Percentiles rank a stretch among this genome's conserved stretches.
Evolutionary conservation across 2,329 filamentous ascomycete genomes (phyloP).

Genomic region (Apiospora aurea): DNA sequence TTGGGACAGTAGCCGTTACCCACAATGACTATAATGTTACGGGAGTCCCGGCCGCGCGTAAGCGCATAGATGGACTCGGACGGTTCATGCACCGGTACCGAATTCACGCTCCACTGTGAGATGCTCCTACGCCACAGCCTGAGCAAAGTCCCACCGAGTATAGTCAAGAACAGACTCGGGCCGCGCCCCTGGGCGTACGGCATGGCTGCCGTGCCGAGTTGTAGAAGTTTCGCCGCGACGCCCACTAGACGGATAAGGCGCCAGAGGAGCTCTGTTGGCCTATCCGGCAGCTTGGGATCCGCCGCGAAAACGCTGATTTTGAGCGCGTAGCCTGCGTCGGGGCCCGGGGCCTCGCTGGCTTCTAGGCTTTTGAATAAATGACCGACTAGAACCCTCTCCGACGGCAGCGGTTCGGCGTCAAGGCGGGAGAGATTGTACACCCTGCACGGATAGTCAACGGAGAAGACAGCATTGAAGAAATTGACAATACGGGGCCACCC

Average conservation of each 20-base stretch:
- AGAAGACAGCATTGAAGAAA: neutral
- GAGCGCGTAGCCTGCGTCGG: neutral
- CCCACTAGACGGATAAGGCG: too few species aligned
- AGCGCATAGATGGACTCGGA: neutral
- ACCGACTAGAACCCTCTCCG: neutral
- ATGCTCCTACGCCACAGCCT: neutral
- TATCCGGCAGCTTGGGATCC: too few species aligned
- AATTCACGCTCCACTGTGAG: neutral
- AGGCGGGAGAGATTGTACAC: neutral
- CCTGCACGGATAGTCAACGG: neutral
- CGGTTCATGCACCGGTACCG: neutral
- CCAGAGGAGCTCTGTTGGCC: too few species aligned
- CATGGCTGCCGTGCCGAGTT: neutral
- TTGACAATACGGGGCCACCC: neutral
- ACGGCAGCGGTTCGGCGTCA: neutral
- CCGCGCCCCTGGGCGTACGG: neutral
- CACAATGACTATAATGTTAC: neutral
- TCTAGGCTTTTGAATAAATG: neutral
- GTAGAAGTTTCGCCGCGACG: too few species aligned
- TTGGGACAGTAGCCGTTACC: neutral
- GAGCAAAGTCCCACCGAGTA: neutral
- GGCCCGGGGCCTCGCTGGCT: neutral
- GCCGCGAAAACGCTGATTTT: too few species aligned
- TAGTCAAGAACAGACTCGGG: neutral
- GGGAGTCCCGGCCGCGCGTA: neutral